Evolutionary conservation across 2,329 filamentous ascomycete species (phyloP), one percentile per base, ranked within the genome.

Genomic region (Tolypocladium sp.): DNA sequence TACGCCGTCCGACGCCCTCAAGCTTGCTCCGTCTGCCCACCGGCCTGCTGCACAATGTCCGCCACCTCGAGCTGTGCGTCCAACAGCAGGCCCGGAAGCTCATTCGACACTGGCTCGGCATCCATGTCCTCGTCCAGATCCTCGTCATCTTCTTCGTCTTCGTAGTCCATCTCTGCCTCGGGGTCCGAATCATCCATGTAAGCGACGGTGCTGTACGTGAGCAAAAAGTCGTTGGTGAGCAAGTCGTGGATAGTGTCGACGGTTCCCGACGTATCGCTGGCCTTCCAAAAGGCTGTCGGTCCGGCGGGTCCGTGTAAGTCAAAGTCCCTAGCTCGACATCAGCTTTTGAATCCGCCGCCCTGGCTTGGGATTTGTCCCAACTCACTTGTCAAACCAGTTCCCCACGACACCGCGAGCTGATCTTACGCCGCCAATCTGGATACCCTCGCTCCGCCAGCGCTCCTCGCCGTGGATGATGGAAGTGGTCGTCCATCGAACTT

Each of bases 241-340:
- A 72, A 61, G 54, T 72, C 70, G 10, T 71, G 65, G 46, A 69
- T 67, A 55, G 64, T 62, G 9, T 59, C 63, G 25, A 40, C 63
- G 42, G 60, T 65, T 58, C 63, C 61, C 33, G 70, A 68, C 20
- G 73, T 71, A 63, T 89, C 84, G 51, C 78, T 82, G 13, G 87
- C 76, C 72, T 92, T 92, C 89, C 89, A 93, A 66, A 90, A 91
- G 0, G 86, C 87, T 1, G 87, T 90, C 1, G 89, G 89, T 0
- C 89, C 89, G 2, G 82, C 87, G 0, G 89, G 89, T 0, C 89
- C 89, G 64, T 87, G 82, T 1, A 76, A 70, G 62, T 89, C 85
- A 65, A 83, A 87, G 69, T 91, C 83, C 65, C 83, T 85, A 57
- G 44, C 56, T 2, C 53, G 13, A 20, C 8, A 13, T 53, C 37